Base-by-base conservation (phyloP, 257 asterid species). In the Ligustrum vulgare region DNA sequence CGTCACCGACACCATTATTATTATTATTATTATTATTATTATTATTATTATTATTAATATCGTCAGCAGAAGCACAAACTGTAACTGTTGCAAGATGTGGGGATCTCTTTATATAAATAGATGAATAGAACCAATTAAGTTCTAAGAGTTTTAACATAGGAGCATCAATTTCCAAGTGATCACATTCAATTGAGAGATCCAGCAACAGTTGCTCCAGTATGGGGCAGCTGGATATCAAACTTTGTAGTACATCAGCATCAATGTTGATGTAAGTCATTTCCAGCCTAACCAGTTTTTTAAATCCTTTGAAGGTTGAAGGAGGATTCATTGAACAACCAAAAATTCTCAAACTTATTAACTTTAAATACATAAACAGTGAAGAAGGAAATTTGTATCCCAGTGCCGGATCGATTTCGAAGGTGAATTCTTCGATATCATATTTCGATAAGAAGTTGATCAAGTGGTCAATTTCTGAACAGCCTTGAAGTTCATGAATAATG, bases 161-260 rank as follows among this genome's bases (percentile, higher is more conserved):
- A 68, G 70, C 80, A 35, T 39, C 39, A 25, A 76, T 43, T 58
- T 69, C 70, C 25, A 69, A 63, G 58, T 36, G 9, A 1, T 56
- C 22, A n/a, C 22, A 54, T 13, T 18, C 33, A 41, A 1, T 2
- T 7, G 22, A 15, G 16, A 23, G 6, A 22, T 20, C 20, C 0
- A 76, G 63, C 23, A 4, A 4, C 62, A 76, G 2, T 35, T 54
- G 8, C 69, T 76, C 80, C 20, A 76, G 70, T 6, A 15, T 8
- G 6, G 63, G 75, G 69, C 70, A 68, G 43, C 22, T 11, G 6
- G 47, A 35, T 1, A 76, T 60, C 31, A 76, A 58, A 23, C 10
- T 68, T 25, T 20, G 49, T 69, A 76, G 32, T 4, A 12, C 33
- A 16, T 56, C 23, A 2, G 62, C 18, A 35, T 10, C 23, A 56